Conservation (phyloP, 2,329 filamentous ascomycete species). For the Cladobotryum mycophilum region DNA sequence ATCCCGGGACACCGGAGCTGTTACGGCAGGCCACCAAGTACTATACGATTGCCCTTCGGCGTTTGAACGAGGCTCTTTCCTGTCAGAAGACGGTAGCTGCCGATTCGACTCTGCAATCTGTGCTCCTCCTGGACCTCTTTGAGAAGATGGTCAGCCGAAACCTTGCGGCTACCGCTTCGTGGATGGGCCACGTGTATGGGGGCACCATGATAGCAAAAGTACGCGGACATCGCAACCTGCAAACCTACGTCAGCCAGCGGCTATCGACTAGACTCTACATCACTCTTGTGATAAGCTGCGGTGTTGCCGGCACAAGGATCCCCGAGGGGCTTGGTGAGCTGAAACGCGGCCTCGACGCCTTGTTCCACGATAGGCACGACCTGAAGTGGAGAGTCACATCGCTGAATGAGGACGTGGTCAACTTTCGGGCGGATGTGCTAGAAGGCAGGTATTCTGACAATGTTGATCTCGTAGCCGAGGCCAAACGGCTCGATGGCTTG, state of each 20-base stretch:
- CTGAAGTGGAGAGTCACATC: conserved; percentile 17
- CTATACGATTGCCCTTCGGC: conserved; percentile 5
- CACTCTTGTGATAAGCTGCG: conserved; percentile 10
- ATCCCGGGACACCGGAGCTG: neutral
- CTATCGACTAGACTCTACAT: conserved; percentile 12
- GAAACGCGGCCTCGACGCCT: conserved; percentile 6
- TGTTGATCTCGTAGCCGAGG: conserved; percentile 1
- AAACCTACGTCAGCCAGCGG: conserved; percentile 11
- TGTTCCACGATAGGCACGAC: conserved; percentile 8
- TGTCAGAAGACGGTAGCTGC: neutral
- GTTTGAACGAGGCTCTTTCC: conserved; percentile 6
- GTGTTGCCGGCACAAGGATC: conserved; percentile 9
- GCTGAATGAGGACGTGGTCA: conserved; percentile 13
- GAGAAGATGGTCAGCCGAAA: conserved; percentile 20
- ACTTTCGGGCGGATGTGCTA: conserved; percentile 13
- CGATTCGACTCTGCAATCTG: conserved; percentile 18
- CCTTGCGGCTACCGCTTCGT: conserved; percentile 3
- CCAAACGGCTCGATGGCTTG: neutral
- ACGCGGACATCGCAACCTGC: conserved; percentile 9
- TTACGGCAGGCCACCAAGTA: conserved; percentile 8
- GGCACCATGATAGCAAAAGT: conserved; percentile 14
- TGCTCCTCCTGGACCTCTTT: conserved; percentile 22
- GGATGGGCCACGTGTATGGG: conserved; percentile 18
- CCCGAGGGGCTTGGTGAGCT: conserved; percentile 10
- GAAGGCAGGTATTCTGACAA: conserved; percentile 7